These are phyloP conservation scores for Colletotrichum sp. DNA, from an alignment of 2,329 filamentous ascomycete genomes.

Conservation along the genomic window DNA sequence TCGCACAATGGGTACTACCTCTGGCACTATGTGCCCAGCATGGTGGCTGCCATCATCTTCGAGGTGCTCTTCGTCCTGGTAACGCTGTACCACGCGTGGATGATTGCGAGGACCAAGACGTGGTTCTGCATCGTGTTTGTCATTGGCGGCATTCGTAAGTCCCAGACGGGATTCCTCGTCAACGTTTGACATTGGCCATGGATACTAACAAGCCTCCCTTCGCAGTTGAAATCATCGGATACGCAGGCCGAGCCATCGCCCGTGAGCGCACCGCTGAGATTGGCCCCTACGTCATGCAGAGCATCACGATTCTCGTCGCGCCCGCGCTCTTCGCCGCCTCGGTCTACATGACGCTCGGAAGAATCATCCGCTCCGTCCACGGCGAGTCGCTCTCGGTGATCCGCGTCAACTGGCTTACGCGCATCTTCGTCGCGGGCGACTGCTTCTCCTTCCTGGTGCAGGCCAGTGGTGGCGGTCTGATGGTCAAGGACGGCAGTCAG, in stretches of 20 bases:
- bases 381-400: slow-evolving; percentile 38
- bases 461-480: slow-evolving; percentile 45
- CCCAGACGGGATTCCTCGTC: not conserved
- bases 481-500: slow-evolving; percentile 23
- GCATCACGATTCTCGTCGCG: slow-evolving; percentile 48
- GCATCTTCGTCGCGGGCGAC: slow-evolving; percentile 60
- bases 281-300: slow-evolving; percentile 46
- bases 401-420: slow-evolving; percentile 49
- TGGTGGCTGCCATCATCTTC: slow-evolving; percentile 49
- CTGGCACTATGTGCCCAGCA: slow-evolving; percentile 42
- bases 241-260: slow-evolving; percentile 35
- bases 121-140: slow-evolving; percentile 57
- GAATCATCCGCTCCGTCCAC: slow-evolving; percentile 44
- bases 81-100: slow-evolving; percentile 44
- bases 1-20: slow-evolving; percentile 38
- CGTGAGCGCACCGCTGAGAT: slow-evolving; percentile 34
- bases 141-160: slow-evolving; percentile 53
- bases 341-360: slow-evolving; percentile 56
- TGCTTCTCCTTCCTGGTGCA: slow-evolving; percentile 58
- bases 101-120: slow-evolving; percentile 46
- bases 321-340: slow-evolving; percentile 54
- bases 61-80: slow-evolving; percentile 43
- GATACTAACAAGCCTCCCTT: slow-evolving; percentile 9
- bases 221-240: slow-evolving; percentile 50
- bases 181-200: not conserved